Evolutionary conservation across 2,329 filamentous ascomycete species (phyloP), one percentile per base, ranked within the genome.

Genomic region (Stagonosporopsis rhizophila): DNA sequence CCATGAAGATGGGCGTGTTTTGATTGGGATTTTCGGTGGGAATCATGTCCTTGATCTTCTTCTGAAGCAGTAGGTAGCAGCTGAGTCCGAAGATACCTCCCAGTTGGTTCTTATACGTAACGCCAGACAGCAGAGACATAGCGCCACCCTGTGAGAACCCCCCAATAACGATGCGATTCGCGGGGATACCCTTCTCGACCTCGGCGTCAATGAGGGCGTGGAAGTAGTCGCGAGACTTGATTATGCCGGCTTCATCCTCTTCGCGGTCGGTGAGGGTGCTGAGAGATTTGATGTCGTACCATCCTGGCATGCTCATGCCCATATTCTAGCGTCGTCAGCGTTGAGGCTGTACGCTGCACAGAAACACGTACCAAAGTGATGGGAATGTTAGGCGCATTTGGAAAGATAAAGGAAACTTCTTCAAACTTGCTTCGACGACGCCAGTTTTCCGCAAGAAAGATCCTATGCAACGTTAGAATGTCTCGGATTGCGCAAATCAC

Each of bases 341-440:
- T 5, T 23, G 5, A 23, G 4, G 20, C 7, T 17, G 7, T 2
- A 30, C 4, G 11, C 15, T 9, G 14, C 2, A 12, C 41, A 17
- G 23, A 35, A 19, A 12, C 27, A 79, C 84, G 70, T 78, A 92
- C 89, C 68, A 88, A 81, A n/a, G 92, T 93, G 72, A 97, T 91
- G 28, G 92, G 92, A 50, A 96, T 95, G 34, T 78, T 79, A 5
- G 94, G 92, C 25, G 95, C 95, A 79, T 96, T 91, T 15, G 95
- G 95, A 76, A 99, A 89, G 71, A 99, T 86, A 77, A 98, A 98
- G 73, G 94, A 90, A 74, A 96, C 91, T 78, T 97, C 90, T 55
- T 92, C 86, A 62, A 98, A 91, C 71, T 89, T 88, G 75, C 87
- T 85, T 47, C 90, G 85, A 30, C 88, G 84, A 52, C 92, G 87